phyloP scores from a whole-genome alignment of 495 filamentous ascomycete species.

The Talaromyces borbonicus region DNA sequence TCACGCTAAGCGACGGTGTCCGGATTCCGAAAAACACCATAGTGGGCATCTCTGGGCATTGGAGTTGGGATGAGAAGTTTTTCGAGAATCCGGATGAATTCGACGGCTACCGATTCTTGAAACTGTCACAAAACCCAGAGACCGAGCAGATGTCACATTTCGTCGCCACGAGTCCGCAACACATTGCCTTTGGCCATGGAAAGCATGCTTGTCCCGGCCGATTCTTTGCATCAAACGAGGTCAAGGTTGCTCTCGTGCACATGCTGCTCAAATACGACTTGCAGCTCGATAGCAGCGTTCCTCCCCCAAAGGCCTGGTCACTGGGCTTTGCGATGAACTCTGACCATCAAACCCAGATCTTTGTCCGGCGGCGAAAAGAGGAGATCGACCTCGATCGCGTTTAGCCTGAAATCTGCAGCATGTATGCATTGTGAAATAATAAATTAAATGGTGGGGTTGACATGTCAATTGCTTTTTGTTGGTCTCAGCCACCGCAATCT shows the following conservation, averaged over 20 bases:
- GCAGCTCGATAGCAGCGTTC: conserved; percentile 16
- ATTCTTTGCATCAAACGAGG: conserved; percentile 41
- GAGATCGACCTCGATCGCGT: neutral
- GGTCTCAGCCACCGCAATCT: no score
- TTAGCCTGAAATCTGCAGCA: neutral
- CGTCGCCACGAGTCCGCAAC: conserved; percentile 29
- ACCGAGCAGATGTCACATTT: conserved; percentile 29
- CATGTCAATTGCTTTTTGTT: no score
- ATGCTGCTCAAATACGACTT: conserved; percentile 48
- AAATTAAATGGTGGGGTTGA: no score
- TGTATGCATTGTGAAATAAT: no score
- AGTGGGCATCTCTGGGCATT: conserved; percentile 7
- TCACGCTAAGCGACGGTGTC: conserved; percentile 14
- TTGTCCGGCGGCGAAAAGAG: conserved; percentile 1
- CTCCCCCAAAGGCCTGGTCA: neutral
- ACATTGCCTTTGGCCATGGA: conserved; percentile 44
- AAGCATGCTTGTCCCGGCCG: conserved; percentile 41
- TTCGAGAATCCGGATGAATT: conserved; percentile 31
- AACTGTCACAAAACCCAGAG: conserved; percentile 26
- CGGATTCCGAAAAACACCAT: conserved; percentile 11
- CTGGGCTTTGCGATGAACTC: neutral
- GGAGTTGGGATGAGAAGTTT: conserved; percentile 15
- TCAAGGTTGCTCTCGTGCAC: conserved; percentile 43
- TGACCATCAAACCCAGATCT: neutral
- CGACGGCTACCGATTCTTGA: conserved; percentile 44